These are phyloP conservation scores for Colletotrichum tofieldiae DNA, from an alignment of 2,329 filamentous ascomycete genomes.

Conservation along the genomic window DNA sequence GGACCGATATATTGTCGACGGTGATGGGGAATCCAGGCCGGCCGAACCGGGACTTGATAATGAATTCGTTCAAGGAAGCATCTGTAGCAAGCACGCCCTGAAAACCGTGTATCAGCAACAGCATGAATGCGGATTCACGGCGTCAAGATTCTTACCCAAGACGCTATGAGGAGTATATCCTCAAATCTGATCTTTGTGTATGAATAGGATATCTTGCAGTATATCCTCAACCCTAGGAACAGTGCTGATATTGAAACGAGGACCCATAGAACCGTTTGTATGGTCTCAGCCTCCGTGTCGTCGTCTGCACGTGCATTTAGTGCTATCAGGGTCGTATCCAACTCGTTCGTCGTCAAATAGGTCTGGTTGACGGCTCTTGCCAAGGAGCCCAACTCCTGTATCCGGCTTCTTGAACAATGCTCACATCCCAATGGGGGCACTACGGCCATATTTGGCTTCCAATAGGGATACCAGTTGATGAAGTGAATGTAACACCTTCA, in stretches of 20 bases:
- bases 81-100: constrained; percentile 32
- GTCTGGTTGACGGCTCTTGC: constrained; percentile 15
- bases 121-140: background rate
- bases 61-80: constrained; percentile 36
- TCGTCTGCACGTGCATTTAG: constrained; percentile 34
- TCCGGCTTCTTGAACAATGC: constrained; percentile 27
- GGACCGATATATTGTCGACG: constrained; percentile 3
- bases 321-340: constrained; percentile 23
- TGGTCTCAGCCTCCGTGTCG: constrained; percentile 13
- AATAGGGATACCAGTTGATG: constrained; percentile 7
- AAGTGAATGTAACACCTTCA: constrained; percentile 18
- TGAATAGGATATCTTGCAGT: constrained; percentile 46
- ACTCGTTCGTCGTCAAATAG: constrained; percentile 5
- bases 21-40: constrained; percentile 34
- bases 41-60: constrained; percentile 40
- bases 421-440: constrained; percentile 31
- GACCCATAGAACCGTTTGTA: constrained; percentile 43
- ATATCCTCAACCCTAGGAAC: constrained; percentile 46
- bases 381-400: constrained; percentile 15
- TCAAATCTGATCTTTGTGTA: constrained; percentile 48
- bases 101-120: background rate
- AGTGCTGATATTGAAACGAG: constrained; percentile 43
- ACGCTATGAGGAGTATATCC: constrained; percentile 47
- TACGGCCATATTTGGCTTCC: constrained; percentile 37
- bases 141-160: constrained; percentile 44